Evolutionary conservation across 2,329 filamentous ascomycete species (phyloP), one percentile per base, ranked within the genome.

Genomic region (Ramularia endophylla): DNA sequence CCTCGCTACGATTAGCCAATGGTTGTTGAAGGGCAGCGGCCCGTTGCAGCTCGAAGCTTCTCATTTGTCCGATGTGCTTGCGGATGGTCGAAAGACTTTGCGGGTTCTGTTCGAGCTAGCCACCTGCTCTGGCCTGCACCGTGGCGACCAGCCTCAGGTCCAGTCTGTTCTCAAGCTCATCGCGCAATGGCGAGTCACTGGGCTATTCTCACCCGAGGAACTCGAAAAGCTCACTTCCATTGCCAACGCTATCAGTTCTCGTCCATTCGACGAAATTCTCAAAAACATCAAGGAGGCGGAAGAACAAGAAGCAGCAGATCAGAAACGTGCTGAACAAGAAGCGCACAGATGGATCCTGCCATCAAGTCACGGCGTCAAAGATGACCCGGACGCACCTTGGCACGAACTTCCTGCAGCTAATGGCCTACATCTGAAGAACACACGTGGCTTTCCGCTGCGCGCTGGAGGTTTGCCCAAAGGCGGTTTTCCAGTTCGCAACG

Each of bases 321-420:
- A 43, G 31, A 22, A 35, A 8, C 12, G 32, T 34, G 16, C 32
- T 19, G 29, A 36, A 36, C 39, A 38, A n/a, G 43, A 46, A 32
- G 36, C 30, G 17, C n/a, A 36, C 9, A 46, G 48, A 20, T 50
- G 51, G 45, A 27, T 48, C 0, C 30, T 60, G 5, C 56, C 57
- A 2, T 13, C 18, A 7, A 49, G 47, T 6, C 59, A 61, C 35
- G 48, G 53, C 8, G 44, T 57, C 11, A 50, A 50, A 20, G 44
- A 52, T 37, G 50, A 59, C 13, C 52, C 51, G 12, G 42, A 45
- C 16, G 52, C 56, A 11, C 49, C 53, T 3, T 60, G 58, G 57
- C 52, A 60, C 37, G 53, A 54, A 18, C 55, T 61, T 9, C 59
- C 59, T 5, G 59, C 59, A 7, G 52, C 54, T 5, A 61, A 61